Conservation (phyloP, 768 basidiomycete genomes). For the Suillus placidus region DNA sequence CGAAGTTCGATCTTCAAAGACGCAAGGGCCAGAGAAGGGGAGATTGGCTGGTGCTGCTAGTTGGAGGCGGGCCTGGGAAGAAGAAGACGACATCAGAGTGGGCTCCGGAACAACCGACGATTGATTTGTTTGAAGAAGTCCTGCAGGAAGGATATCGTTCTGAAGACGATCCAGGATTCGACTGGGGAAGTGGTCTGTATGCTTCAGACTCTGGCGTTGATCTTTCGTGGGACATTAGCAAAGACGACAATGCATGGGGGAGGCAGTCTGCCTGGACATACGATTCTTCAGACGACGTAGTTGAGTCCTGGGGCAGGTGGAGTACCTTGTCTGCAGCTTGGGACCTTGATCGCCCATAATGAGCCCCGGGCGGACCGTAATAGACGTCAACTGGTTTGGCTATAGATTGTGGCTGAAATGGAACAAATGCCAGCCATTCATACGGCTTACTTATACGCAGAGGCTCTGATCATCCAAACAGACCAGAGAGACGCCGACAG, state of each 20-base stretch:
- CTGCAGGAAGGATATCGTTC: background rate
- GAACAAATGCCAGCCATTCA: background rate
- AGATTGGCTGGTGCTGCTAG: conserved; percentile 36
- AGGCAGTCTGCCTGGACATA: background rate
- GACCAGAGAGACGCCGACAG: no score
- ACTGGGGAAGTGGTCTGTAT: background rate
- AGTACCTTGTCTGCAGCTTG: background rate
- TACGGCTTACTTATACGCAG: background rate
- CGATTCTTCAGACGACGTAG: background rate
- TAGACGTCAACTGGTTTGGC: background rate
- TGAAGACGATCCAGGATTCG: background rate
- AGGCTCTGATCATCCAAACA: no score
- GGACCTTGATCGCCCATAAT: background rate
- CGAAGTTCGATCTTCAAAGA: conserved; percentile 26
- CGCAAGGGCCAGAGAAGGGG: conserved; percentile 20
- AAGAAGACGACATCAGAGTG: conserved; percentile 13
- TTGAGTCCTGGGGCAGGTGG: background rate
- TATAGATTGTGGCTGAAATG: background rate
- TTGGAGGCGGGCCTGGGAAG: conserved; percentile 21
- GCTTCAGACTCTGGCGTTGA: conserved; percentile 4
- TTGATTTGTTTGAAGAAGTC: background rate
- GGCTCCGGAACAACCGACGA: conserved; percentile 1
- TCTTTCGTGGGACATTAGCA: background rate
- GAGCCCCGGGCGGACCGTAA: background rate
- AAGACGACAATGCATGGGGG: background rate